These are phyloP conservation scores for Tarenaya hassleriana DNA, from an alignment of 345 rosid species.

Conservation along the genomic window DNA sequence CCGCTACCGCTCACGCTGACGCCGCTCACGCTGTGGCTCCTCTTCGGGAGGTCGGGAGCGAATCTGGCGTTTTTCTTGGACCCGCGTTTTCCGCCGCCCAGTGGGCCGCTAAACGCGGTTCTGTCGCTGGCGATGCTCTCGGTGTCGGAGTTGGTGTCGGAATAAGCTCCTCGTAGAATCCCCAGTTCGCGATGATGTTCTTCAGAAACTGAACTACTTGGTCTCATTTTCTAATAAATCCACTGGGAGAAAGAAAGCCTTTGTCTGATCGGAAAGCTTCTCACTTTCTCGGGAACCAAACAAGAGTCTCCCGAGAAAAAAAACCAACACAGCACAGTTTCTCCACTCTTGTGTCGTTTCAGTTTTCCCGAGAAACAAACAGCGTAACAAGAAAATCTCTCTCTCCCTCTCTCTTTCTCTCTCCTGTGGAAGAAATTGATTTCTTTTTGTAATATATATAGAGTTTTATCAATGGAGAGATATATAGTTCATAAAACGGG, in stretches of 20 bases:
- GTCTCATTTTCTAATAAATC: constrained; percentile 22
- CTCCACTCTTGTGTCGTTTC: not conserved
- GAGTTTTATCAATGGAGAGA: constrained; percentile 2
- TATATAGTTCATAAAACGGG: constrained; percentile 14
- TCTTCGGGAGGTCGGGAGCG: constrained; percentile 39
- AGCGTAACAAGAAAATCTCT: constrained; percentile 20
- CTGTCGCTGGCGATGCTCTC: constrained; percentile 63
- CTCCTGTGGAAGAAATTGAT: too few relatives aligned
- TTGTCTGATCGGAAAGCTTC: constrained; percentile 11
- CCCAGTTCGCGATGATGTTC: constrained; percentile 23
- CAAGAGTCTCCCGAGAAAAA: too few relatives aligned
- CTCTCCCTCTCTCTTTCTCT: constrained; percentile 22
- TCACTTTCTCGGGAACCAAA: too few relatives aligned
- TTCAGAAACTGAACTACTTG: constrained; percentile 25
- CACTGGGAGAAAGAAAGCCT: not conserved
- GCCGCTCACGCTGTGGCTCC: constrained; percentile 22
- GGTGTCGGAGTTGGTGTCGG: constrained; percentile 58
- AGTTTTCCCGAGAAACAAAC: too few relatives aligned
- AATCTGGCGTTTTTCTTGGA: constrained; percentile 85
- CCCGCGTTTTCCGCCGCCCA: constrained; percentile 42
- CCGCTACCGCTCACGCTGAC: constrained; percentile 17
- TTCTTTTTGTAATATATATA: constrained; percentile 14
- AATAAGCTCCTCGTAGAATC: constrained; percentile 33
- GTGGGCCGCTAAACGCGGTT: constrained; percentile 56
- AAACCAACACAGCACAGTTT: too few relatives aligned